phyloP scores from a whole-genome alignment of 2,329 filamentous ascomycete species.

The Teratosphaeria gauchensis region DNA sequence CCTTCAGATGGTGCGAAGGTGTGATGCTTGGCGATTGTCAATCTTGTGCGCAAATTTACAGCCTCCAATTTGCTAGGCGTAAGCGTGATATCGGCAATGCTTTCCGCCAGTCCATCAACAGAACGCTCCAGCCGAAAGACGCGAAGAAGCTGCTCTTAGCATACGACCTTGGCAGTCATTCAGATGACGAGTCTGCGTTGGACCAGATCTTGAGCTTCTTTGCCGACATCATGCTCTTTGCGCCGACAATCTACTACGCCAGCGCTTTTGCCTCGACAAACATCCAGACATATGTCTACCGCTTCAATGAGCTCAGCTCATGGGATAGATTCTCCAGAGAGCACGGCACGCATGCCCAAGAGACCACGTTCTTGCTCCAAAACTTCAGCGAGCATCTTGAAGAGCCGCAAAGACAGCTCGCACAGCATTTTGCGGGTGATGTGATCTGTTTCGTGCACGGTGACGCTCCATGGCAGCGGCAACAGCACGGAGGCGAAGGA shows the following conservation, averaged over 20 bases:
- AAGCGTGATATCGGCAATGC: conserved; percentile 19
- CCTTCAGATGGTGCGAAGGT: conserved; percentile 37
- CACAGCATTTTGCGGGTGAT: conserved; percentile 27
- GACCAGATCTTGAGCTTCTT: conserved; percentile 33
- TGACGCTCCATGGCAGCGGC: conserved; percentile 21
- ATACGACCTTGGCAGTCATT: conserved; percentile 31
- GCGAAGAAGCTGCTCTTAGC: conserved; percentile 22
- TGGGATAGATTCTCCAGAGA: conserved; percentile 36
- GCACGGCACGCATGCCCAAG: conserved; percentile 35
- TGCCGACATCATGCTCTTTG: conserved; percentile 39
- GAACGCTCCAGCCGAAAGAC: background rate
- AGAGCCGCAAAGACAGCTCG: conserved; percentile 23
- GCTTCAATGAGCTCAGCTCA: conserved; percentile 40
- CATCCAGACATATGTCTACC: conserved; percentile 29
- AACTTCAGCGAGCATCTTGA: conserved; percentile 35
- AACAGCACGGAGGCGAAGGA: conserved; percentile 13
- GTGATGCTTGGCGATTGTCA: conserved; percentile 41
- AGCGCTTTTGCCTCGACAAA: conserved; percentile 5
- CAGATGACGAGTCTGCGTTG: conserved; percentile 36
- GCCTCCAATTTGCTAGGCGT: conserved; percentile 7
- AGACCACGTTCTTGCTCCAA: conserved; percentile 37
- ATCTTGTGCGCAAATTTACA: conserved; percentile 29
- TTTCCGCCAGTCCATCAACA: conserved; percentile 8
- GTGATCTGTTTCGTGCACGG: conserved; percentile 33
- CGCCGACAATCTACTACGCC: conserved; percentile 34